These are phyloP conservation scores for Berkeleyomyces rouxiae DNA, from an alignment of 2,329 filamentous ascomycete species.

Conservation along the genomic window DNA sequence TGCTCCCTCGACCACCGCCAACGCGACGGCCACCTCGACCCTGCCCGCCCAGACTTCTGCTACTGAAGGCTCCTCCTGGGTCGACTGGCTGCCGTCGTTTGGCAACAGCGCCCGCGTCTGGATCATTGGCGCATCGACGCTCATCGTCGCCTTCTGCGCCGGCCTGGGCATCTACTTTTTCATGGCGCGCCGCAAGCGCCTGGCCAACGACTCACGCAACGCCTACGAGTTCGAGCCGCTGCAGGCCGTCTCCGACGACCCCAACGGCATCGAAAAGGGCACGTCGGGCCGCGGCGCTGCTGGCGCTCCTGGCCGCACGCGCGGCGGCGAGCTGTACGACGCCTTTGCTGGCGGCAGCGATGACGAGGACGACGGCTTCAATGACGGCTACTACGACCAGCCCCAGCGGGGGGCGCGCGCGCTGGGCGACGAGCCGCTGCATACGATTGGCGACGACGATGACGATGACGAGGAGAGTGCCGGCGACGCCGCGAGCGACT, in stretches of 20 bases:
- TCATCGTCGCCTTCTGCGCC: conserved; percentile 71
- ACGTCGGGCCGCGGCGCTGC: conserved; percentile 9
- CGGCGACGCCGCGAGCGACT: conserved; percentile 25
- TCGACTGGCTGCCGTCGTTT: conserved; percentile 83
- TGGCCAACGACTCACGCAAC: conserved; percentile 58
- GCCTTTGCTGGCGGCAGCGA: conserved; percentile 79
- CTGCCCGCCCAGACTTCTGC: conserved; percentile 17
- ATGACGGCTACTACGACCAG: conserved; percentile 27
- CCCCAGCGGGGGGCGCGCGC: conserved; percentile 4
- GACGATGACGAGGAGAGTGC: conserved; percentile 26
- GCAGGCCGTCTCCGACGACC: conserved; percentile 54
- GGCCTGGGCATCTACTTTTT: conserved; percentile 71
- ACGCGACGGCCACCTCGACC: conserved; percentile 16
- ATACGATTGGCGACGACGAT: conserved; percentile 15
- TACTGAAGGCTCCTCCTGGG: conserved; percentile 39
- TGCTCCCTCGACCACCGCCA: conserved; percentile 35
- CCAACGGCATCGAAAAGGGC: conserved; percentile 30
- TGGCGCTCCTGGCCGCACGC: conserved; percentile 29
- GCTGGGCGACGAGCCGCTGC: conserved; percentile 7
- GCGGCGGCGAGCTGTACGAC: conserved; percentile 88
- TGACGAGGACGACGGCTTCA: conserved; percentile 44
- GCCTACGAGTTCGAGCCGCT: conserved; percentile 92
- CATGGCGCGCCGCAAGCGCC: conserved; percentile 58
- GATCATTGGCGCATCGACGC: conserved; percentile 75
- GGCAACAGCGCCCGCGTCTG: conserved; percentile 78